Evolutionary conservation across 768 basidiomycete species (phyloP), one percentile per base, ranked within the genome.

Genomic region (Rhodocollybia butyracea): DNA sequence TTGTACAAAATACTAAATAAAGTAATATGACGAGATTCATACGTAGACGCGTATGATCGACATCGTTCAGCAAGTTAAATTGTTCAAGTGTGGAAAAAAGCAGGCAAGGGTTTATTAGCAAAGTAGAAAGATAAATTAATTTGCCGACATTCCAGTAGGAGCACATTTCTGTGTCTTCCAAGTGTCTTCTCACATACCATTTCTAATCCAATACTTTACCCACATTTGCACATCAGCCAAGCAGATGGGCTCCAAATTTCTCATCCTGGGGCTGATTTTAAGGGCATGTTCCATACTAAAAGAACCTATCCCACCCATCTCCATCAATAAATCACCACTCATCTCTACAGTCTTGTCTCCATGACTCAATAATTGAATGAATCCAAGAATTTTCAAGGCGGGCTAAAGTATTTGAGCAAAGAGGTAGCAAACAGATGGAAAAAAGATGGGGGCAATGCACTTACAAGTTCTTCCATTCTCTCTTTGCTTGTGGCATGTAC

Each of bases 191-290:
- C 24, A 51, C 12, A 51, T 21, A 5, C 51, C 51, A 8, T 41
- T 30, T 26, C 19, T 31, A 12, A 56, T 27, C 65, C 65, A 66
- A 29, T 66, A 64, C 3, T 52, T 26, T n/a, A 64, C 56, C 65
- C 61, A 66, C 21, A 47, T 42, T 36, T 40, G 30, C 22, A 57
- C 58, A 5, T 66, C 65, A 24, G 21, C 11, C 2, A 52, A 42
- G 13, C 56, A 55, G 3, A 65, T 29, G 10, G 61, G 59, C 27
- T 21, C 50, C 56, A 65, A 59, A 17, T 24, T 15, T 8, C 46
- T 42, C 34, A 65, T 22, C 17, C 56, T 59, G 36, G 55, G 32
- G 46, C 61, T 63, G 5, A 63, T 42, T 2, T n/a, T 38, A 30
- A 50, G 53, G 2, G 60, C 56, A 17, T 57, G 55, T 6, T 15